Base-by-base conservation (phyloP, 139 green algal genomes). In the Coelastrella sp. region DNA sequence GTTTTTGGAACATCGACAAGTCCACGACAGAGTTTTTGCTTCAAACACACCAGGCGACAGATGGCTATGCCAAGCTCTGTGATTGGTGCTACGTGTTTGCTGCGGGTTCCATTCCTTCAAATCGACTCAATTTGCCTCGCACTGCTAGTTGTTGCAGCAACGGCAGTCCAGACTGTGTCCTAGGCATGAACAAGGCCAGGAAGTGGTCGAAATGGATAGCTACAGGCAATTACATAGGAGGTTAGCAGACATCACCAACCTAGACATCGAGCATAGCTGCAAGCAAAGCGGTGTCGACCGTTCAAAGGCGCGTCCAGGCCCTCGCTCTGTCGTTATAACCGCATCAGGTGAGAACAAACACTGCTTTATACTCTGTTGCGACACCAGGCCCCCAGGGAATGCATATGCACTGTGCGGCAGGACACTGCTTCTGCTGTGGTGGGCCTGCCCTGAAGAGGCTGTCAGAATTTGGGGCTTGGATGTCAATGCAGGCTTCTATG, bases 401-500 rank as follows among this genome's bases (percentile, higher is more conserved):
- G 32, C 32, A 47, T 47, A 47, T 47, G 32, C 32, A 47, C 32
- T 47, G 32, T 47, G 32, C 32, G 32, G 1, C 32, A 47, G 1
- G 32, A 47, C 32, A 47, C 32, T 47, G 32, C 32, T 47, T 47
- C 32, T 47, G 32, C 32, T 47, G 32, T 47, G 32, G 32, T 47
- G 32, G 32, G 32, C 32, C 32, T 47, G 32, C 32, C 32, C 32
- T 47, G 32, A 47, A 47, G 0, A 1, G 32, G 32, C 32, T 47
- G 32, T 47, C 32, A 47, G 32, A 47, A 47, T 2, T 47, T 19
- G 10, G 61, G 0, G 11, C 61, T 71, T 10, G 10, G 7, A 10
- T 71, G 61, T 13, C 11, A 13, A 71, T 59, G 4, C 85, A 83
- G 85, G 85, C 4, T 90, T 90, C 11, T n/a, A 84, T 75, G 85